These are phyloP conservation scores for Russula olivacea DNA, from an alignment of 768 basidiomycete genomes.

Conservation along the genomic window DNA sequence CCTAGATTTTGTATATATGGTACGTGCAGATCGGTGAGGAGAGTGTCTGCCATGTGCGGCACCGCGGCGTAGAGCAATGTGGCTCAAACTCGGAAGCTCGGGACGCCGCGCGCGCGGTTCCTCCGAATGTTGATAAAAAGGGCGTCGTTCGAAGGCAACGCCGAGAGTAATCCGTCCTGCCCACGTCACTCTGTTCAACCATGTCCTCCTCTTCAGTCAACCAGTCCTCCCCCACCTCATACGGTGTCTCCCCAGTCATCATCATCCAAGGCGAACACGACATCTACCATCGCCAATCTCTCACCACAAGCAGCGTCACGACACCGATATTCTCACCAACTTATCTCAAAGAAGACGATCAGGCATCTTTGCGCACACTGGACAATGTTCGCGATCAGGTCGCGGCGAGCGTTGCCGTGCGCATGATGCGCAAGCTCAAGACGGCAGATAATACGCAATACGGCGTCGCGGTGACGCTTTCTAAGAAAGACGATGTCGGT, in stretches of 20 bases:
- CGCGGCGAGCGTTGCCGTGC: slow-evolving; percentile 50
- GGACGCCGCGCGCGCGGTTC: background rate
- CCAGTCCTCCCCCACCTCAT: slow-evolving; percentile 21
- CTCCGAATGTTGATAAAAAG: background rate
- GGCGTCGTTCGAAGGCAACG: background rate
- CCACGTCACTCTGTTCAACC: background rate
- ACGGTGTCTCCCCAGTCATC: slow-evolving; percentile 17
- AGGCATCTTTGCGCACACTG: slow-evolving; percentile 40
- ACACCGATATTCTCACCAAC: slow-evolving; percentile 21
- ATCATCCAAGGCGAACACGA: background rate
- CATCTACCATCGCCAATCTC: slow-evolving; percentile 12
- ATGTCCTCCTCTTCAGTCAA: slow-evolving; percentile 12
- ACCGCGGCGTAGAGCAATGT: background rate
- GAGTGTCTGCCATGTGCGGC: slow-evolving; percentile 13
- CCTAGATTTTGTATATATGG: slow-evolving; percentile 72
- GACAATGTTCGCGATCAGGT: slow-evolving; percentile 57
- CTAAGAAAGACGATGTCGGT: slow-evolving; percentile 48
- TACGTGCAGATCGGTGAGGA: slow-evolving; percentile 58
- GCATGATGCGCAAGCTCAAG: slow-evolving; percentile 46
- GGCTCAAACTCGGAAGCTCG: background rate
- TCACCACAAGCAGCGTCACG: slow-evolving; percentile 15
- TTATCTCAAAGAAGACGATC: background rate
- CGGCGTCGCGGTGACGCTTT: slow-evolving; percentile 55
- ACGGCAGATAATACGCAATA: slow-evolving; percentile 48
- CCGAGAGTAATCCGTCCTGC: background rate